Conservation (phyloP, 768 basidiomycete genomes). For the Auricularia heimuer region DNA sequence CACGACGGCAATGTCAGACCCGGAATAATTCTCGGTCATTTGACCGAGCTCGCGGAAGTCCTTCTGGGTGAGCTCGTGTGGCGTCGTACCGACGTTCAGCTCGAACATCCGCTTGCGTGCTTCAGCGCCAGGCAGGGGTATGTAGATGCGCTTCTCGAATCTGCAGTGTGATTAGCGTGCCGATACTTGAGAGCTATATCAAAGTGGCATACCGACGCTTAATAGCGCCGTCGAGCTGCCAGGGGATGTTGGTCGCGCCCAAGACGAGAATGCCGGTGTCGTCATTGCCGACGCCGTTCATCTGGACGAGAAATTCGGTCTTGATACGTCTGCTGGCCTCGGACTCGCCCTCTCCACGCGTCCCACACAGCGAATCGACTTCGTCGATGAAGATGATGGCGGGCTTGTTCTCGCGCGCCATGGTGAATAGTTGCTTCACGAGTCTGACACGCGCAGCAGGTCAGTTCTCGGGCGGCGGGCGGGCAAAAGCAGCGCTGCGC, state of each 20-base stretch:
- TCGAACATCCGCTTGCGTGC: conserved; percentile 94
- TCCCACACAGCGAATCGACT: conserved; percentile 91
- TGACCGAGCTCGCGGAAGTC: conserved; percentile 79
- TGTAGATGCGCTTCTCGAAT: conserved; percentile 97
- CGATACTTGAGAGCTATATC: not conserved
- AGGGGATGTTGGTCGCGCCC: conserved; percentile 97
- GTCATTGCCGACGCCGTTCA: conserved; percentile 98
- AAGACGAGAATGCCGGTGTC: conserved; percentile 93
- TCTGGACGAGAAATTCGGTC: conserved; percentile 95
- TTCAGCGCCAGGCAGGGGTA: conserved; percentile 89
- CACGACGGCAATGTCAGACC: conserved; percentile 88
- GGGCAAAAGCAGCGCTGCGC: conserved; percentile 15
- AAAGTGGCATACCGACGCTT: conserved; percentile 60
- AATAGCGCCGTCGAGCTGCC: conserved; percentile 95
- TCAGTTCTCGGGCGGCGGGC: no score
- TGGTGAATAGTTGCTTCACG: conserved; percentile 91
- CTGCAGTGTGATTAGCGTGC: conserved; percentile 25
- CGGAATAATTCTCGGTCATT: conserved; percentile 87
- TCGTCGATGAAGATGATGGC: conserved; percentile 99
- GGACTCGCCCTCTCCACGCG: conserved; percentile 92
- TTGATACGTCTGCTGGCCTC: conserved; percentile 96
- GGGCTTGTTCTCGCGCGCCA: conserved; percentile 93
- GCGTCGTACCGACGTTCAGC: conserved; percentile 88
- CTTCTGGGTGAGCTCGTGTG: conserved; percentile 66
- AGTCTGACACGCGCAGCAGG: conserved; percentile 41